Evolutionary conservation across 768 basidiomycete species (phyloP), one percentile per base, ranked within the genome.

Genomic region (Serendipita vermifera): DNA sequence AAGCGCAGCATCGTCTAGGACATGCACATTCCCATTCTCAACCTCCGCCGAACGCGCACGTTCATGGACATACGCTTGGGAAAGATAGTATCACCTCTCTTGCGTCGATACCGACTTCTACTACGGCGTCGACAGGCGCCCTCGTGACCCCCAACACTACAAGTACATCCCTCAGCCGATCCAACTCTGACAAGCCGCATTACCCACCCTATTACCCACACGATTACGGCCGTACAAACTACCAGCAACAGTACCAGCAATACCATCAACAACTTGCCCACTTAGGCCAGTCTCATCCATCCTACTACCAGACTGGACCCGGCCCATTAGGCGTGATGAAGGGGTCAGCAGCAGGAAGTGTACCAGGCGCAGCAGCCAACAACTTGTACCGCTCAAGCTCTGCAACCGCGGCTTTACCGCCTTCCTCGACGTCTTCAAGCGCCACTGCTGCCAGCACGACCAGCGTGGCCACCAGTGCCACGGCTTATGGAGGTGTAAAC

Each of bases 81-180:
- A 20, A 51, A 29, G 46, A 51, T n/a, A 51, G 46, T 51, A 51
- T 51, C 27, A 51, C 46, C 5, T 51, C 46, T 9, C 46, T 51
- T 29, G 46, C 46, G 46, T 51, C 46, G 4, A 51, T 26, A 7
- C 46, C 46, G 17, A 51, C 46, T 7, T 51, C 46, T 17, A 51
- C 46, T 17, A 51, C 46, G 4, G 46, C 46, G 15, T 9, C 35
- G 9, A 36, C 9, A 9, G 35, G 9, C n/a, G 35, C 9, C 9
- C 9, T 9, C n/a, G 35, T 36, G 9, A 36, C n/a, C 35, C 9
- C 35, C 35, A 9, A 9, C 35, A n/a, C 35, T n/a, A 36, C 35
- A 9, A 9, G 9, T 9, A 51, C 46, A 6, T 51, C 46, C 4
- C 27, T 51, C 20, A 51, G 20, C 9, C 17, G 46, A 22, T 22